phyloP scores from a whole-genome alignment of 2,329 filamentous ascomycete genomes.

The Helicocarpus griseus region DNA sequence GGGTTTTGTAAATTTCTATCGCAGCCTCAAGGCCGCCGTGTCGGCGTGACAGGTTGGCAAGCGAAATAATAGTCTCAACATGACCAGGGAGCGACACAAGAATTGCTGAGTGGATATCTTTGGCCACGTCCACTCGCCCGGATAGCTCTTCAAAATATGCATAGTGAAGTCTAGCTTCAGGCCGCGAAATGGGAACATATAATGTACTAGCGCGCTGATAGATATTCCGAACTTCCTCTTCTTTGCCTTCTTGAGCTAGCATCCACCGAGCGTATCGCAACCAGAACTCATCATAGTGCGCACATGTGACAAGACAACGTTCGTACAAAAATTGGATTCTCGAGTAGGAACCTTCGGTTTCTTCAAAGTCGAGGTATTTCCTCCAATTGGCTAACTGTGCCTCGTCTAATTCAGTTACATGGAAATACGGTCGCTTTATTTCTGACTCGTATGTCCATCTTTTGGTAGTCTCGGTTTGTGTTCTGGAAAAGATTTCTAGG shows the following conservation, averaged over 20 bases:
- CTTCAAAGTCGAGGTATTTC: conserved; percentile 94
- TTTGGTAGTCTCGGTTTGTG: conserved; percentile 80
- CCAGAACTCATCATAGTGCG: conserved; percentile 97
- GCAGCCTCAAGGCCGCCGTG: conserved; percentile 76
- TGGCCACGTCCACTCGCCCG: conserved; percentile 65
- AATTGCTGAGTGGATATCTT: conserved; percentile 76
- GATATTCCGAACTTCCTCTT: conserved; percentile 84
- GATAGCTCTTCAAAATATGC: conserved; percentile 89
- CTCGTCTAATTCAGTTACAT: conserved; percentile 85
- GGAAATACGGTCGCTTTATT: conserved; percentile 93
- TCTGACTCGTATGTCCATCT: conserved; percentile 92
- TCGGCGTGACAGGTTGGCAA: conserved; percentile 77
- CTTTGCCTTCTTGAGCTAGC: conserved; percentile 66
- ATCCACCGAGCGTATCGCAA: conserved; percentile 96
- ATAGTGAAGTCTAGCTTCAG: conserved; percentile 77
- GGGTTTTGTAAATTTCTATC: conserved; percentile 69
- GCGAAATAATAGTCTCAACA: conserved; percentile 76
- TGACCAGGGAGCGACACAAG: conserved; percentile 68
- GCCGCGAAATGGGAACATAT: conserved; percentile 77
- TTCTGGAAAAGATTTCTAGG: conserved; percentile 68
- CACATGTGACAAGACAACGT: conserved; percentile 82
- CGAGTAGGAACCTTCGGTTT: conserved; percentile 65
- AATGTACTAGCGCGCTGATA: conserved; percentile 78
- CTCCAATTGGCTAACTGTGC: conserved; percentile 81
- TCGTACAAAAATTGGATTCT: conserved; percentile 82